phyloP scores from a whole-genome alignment of 208 protist genomes.

The Trypanosoma avium region DNA sequence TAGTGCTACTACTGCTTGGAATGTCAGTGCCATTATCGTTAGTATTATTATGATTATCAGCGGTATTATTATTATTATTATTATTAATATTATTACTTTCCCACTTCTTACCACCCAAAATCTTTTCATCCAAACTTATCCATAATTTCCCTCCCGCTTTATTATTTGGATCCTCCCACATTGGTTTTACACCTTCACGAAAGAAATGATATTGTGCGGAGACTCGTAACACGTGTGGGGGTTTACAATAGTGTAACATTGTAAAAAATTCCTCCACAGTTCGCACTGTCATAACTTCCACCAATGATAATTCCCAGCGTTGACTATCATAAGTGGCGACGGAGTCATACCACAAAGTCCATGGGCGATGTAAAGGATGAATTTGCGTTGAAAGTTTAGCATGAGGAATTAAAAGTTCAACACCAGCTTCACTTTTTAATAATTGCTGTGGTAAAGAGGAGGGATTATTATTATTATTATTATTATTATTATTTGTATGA shows the following conservation, averaged over 20 bases:
- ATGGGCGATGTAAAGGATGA: conserved; percentile 63
- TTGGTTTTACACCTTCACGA: conserved; percentile 87
- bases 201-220: conserved; percentile 92
- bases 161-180: conserved; percentile 91
- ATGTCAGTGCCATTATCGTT: conserved; percentile 20
- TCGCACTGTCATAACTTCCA: conserved; percentile 74
- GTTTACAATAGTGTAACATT: conserved; percentile 85
- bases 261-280: conserved; percentile 89
- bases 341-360: conserved; percentile 88
- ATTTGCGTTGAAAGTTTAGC: too few relatives aligned
- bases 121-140: conserved; percentile 57
- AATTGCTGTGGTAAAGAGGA: too few relatives aligned
- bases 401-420: too few relatives aligned
- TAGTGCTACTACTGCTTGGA: conserved; percentile 15
- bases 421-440: too few relatives aligned
- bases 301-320: conserved; percentile 76
- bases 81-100: conserved; percentile 1
- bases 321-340: conserved; percentile 76
- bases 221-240: conserved; percentile 69
- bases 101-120: conserved; percentile 1
- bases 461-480: too few relatives aligned
- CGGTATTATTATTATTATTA: too few relatives aligned
- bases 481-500: too few relatives aligned
- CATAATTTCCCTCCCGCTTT: conserved; percentile 78
- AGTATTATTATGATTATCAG: neutral